Evolutionary conservation across 805 yeast species (phyloP).

Genomic region (Wickerhamomyces subpelliculosus): DNA sequence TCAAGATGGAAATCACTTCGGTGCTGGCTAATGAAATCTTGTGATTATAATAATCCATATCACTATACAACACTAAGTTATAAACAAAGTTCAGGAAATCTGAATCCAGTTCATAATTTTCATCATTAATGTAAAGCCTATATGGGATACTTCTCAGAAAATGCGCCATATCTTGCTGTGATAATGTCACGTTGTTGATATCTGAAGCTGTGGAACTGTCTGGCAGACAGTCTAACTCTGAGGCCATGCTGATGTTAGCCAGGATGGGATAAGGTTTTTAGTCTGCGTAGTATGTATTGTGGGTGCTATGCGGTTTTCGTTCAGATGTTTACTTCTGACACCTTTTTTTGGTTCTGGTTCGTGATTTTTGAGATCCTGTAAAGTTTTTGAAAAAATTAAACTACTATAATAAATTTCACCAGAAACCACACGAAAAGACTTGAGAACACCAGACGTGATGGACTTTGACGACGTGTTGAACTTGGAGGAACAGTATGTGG

Average conservation of each 20-base stretch:
- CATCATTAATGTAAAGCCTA: slow-evolving; percentile 3
- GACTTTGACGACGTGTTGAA: slow-evolving; percentile 50
- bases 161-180: neutral
- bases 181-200: neutral
- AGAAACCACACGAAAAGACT: neutral
- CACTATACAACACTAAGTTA: neutral
- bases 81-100: slow-evolving; percentile 5
- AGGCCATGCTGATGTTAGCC: too few relatives aligned
- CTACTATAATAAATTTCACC: neutral
- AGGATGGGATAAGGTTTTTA: too few relatives aligned
- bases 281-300: too few relatives aligned
- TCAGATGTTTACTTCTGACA: neutral
- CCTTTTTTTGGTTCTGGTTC: neutral
- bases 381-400: neutral
- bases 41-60: neutral
- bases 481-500: slow-evolving; percentile 47
- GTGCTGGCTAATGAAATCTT: neutral
- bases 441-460: too few relatives aligned
- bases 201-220: neutral
- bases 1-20: slow-evolving; percentile 2
- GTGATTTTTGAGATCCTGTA: neutral
- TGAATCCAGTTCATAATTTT: slow-evolving; percentile 4
- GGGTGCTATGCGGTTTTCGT: too few relatives aligned
- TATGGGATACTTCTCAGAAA: neutral
- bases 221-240: too few relatives aligned